phyloP scores from a whole-genome alignment of 257 asterid genomes.

The Forsythia viridissima region DNA sequence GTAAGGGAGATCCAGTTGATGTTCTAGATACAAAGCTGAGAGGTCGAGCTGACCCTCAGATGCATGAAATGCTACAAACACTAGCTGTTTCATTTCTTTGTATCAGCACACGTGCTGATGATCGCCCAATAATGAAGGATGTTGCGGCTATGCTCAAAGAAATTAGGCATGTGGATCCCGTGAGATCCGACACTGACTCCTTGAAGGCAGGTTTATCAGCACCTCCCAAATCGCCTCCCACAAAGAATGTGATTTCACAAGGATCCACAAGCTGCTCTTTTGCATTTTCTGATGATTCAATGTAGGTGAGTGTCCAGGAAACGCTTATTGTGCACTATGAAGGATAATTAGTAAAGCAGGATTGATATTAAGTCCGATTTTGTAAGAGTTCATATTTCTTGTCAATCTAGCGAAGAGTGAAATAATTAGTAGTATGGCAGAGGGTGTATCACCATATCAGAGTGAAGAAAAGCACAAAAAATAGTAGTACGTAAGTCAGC shows the following conservation, averaged over 20 bases:
- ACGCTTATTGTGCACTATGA: conserved; percentile 33
- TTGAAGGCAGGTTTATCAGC: conserved; percentile 48
- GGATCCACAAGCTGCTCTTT: conserved; percentile 88
- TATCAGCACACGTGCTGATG: conserved; percentile 61
- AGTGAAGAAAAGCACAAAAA: neutral
- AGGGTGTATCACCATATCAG: conserved; percentile 1
- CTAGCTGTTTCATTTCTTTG: conserved; percentile 88
- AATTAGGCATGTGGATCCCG: conserved; percentile 60
- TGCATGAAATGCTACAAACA: conserved; percentile 95
- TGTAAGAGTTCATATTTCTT: conserved; percentile 30
- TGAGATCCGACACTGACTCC: conserved; percentile 47
- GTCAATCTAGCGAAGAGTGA: conserved; percentile 39
- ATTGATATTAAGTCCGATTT: conserved; percentile 21
- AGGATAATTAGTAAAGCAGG: conserved; percentile 27
- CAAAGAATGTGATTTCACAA: conserved; percentile 50
- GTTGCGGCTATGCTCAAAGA: conserved; percentile 91
- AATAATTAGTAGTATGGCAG: conserved; percentile 19
- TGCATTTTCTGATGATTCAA: conserved; percentile 77
- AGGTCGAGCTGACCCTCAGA: conserved; percentile 89
- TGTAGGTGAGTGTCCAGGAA: conserved; percentile 24
- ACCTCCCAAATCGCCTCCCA: conserved; percentile 43
- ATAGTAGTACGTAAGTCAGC: neutral
- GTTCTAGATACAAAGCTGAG: conserved; percentile 85
- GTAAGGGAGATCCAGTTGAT: conserved; percentile 59
- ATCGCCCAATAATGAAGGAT: conserved; percentile 93